phyloP scores from a whole-genome alignment of 495 filamentous ascomycete genomes.

The Neurospora pannonica region DNA sequence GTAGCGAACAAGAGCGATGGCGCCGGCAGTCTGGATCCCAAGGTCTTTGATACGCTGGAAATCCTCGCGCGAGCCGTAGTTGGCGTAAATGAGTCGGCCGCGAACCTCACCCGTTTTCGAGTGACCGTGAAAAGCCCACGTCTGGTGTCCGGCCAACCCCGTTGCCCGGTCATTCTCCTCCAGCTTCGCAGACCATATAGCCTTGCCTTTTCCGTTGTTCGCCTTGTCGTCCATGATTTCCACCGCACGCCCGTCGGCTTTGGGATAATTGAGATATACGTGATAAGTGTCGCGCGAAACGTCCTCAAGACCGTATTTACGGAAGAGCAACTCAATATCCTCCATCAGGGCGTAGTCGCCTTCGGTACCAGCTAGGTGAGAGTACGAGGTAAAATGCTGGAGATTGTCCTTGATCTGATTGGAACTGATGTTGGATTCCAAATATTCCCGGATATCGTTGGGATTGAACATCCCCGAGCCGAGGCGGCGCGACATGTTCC shows the following conservation, averaged over 20 bases:
- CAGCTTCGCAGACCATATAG: slow-evolving; percentile 71
- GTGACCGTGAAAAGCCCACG: slow-evolving; percentile 75
- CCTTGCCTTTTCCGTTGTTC: slow-evolving; percentile 33
- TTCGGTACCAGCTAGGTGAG: slow-evolving; percentile 85
- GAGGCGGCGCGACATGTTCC: slow-evolving; percentile 43
- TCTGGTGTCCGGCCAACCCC: slow-evolving; percentile 48
- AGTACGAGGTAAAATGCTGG: slow-evolving; percentile 61
- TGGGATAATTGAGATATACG: slow-evolving; percentile 91
- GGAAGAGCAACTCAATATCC: slow-evolving; percentile 69
- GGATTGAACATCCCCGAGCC: slow-evolving; percentile 50
- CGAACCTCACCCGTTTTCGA: slow-evolving; percentile 79
- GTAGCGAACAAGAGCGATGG: slow-evolving; percentile 76
- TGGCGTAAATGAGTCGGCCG: slow-evolving; percentile 91
- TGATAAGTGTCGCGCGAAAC: slow-evolving; percentile 66
- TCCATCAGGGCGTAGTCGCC: slow-evolving; percentile 75
- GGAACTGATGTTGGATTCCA: slow-evolving; percentile 39
- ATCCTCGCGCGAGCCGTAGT: slow-evolving; percentile 79
- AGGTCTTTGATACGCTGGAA: slow-evolving; percentile 60
- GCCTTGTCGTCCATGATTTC: slow-evolving; percentile 55
- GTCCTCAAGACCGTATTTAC: slow-evolving; percentile 57
- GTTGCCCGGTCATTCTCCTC: slow-evolving; percentile 60
- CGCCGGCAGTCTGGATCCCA: slow-evolving; percentile 64
- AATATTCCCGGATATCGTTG: slow-evolving; percentile 42
- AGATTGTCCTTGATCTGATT: slow-evolving; percentile 67
- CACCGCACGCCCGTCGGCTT: slow-evolving; percentile 62